phyloP scores from a whole-genome alignment of 192 early-diverging fungal species.

The Rhizoclosmatium globosum region DNA sequence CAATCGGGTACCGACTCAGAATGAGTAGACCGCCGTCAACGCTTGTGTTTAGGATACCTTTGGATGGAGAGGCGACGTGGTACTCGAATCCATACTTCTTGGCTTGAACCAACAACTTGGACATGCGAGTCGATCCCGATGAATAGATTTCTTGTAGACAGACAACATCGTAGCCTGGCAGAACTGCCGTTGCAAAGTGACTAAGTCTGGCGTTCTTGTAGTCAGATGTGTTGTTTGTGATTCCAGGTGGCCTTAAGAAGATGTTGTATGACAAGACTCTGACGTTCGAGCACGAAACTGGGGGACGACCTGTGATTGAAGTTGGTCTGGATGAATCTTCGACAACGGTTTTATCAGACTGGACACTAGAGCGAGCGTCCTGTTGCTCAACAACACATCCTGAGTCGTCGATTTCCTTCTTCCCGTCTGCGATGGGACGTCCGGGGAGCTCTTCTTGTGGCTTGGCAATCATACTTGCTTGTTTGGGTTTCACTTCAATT shows the following conservation, averaged over 20 bases:
- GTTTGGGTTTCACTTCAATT: neutral
- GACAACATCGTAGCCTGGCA: constrained; percentile 81
- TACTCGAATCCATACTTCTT: constrained; percentile 72
- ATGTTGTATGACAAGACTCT: constrained; percentile 44
- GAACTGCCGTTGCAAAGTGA: constrained; percentile 70
- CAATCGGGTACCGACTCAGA: constrained; percentile 77
- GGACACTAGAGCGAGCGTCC: constrained; percentile 6
- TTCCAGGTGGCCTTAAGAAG: constrained; percentile 39
- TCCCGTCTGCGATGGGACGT: too few species aligned
- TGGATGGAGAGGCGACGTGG: constrained; percentile 66
- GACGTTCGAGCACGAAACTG: neutral
- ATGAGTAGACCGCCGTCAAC: constrained; percentile 84
- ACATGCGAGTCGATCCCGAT: constrained; percentile 69
- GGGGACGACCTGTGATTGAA: neutral
- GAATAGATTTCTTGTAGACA: constrained; percentile 86
- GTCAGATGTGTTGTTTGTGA: constrained; percentile 59
- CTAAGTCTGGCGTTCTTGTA: constrained; percentile 81
- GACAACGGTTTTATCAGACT: constrained; percentile 13
- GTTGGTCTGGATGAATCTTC: constrained; percentile 5
- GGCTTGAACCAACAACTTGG: constrained; percentile 66
- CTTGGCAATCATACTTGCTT: neutral
- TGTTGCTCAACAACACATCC: constrained; percentile 42
- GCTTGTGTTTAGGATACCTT: constrained; percentile 64
- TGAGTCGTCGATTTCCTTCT: constrained; percentile 44
- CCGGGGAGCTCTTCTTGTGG: too few species aligned